These are phyloP conservation scores for Discostella stelligeroides DNA, from an alignment of 108 stramenopile species.

Conservation along the genomic window DNA sequence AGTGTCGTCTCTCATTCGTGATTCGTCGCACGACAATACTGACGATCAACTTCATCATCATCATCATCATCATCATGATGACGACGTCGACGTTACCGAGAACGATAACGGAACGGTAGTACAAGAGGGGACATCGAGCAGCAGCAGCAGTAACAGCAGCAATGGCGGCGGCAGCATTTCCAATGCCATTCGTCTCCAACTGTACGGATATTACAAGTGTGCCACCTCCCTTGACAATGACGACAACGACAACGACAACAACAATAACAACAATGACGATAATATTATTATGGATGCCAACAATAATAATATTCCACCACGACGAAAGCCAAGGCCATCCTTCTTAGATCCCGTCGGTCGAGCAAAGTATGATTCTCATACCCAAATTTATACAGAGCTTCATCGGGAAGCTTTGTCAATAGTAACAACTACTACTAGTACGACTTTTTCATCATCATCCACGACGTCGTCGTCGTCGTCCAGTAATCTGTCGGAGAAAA, in stretches of 20 bases:
- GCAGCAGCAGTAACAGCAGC: not conserved
- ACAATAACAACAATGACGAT: too few species aligned
- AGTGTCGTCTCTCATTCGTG: constrained; percentile 14
- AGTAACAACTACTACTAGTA: not conserved
- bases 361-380: constrained; percentile 51
- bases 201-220: constrained; percentile 39
- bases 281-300: too few species aligned
- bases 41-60: not conserved
- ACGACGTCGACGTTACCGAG: too few species aligned
- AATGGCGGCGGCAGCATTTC: too few species aligned
- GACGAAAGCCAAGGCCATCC: constrained; percentile 24
- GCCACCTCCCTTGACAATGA: not conserved
- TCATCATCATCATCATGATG: too few species aligned
- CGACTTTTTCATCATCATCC: not conserved
- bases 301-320: not conserved
- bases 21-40: too few species aligned
- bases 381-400: not conserved
- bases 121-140: not conserved
- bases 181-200: constrained; percentile 19
- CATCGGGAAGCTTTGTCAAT: not conserved
- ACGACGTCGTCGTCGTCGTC: not conserved
- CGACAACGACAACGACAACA: not conserved
- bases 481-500: not conserved
- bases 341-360: constrained; percentile 50
- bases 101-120: too few species aligned